These are phyloP conservation scores for Thraustochytrium sp. DNA, from an alignment of 352 stramenopile species.

Conservation along the genomic window DNA sequence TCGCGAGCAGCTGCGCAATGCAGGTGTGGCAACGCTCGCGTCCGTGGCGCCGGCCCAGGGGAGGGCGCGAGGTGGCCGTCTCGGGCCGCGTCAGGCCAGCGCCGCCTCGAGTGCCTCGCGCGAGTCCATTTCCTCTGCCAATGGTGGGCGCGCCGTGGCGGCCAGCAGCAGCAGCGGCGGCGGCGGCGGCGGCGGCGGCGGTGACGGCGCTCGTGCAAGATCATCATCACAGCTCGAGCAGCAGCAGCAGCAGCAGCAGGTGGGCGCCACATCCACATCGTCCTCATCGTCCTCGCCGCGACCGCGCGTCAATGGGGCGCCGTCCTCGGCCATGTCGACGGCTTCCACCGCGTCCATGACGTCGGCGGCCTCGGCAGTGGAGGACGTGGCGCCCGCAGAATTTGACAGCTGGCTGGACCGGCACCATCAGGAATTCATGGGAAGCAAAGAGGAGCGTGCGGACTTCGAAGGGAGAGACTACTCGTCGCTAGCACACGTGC, in stretches of 20 bases:
- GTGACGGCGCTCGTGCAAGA: neutral
- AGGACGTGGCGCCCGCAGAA: neutral
- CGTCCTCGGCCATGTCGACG: neutral
- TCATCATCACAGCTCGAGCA: neutral
- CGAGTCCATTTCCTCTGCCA: too few species aligned
- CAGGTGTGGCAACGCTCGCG: too few species aligned
- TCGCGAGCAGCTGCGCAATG: too few species aligned
- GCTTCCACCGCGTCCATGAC: neutral
- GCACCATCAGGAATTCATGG: neutral
- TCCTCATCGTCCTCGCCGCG: too few species aligned
- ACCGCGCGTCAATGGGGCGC: too few species aligned
- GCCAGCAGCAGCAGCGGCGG: neutral
- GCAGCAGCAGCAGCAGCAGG: neutral
- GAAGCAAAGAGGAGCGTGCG: neutral
- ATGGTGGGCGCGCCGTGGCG: too few species aligned
- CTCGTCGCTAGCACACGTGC: neutral
- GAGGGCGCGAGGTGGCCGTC: too few species aligned
- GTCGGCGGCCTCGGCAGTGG: neutral
- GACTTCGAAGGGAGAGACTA: neutral
- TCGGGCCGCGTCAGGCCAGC: too few species aligned
- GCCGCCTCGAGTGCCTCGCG: too few species aligned
- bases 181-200: neutral
- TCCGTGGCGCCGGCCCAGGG: too few species aligned
- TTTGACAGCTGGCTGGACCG: slow-evolving; percentile 6
- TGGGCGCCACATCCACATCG: neutral